Conservation (phyloP, 148 eudicot species). For the Oxyria digyna region DNA sequence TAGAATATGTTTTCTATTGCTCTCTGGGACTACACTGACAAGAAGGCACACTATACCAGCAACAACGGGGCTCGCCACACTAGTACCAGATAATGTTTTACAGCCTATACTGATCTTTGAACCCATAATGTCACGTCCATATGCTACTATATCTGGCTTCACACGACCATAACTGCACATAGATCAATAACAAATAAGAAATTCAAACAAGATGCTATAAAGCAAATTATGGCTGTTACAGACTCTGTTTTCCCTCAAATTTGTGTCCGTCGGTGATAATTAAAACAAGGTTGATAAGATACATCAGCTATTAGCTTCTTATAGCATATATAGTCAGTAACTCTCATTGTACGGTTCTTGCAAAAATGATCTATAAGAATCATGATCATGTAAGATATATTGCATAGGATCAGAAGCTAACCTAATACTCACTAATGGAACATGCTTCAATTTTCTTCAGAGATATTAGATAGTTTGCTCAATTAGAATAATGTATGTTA, state of each 20-base stretch:
- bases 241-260: neutral
- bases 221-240: neutral
- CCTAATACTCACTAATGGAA: neutral
- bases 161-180: slow-evolving; percentile 85
- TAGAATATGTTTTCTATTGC: slow-evolving; percentile 45
- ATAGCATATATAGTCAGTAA: neutral
- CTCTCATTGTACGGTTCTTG: neutral
- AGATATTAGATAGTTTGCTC: neutral
- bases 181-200: neutral
- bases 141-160: slow-evolving; percentile 97
- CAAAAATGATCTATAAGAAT: neutral
- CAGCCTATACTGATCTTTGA: slow-evolving; percentile 97
- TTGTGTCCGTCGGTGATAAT: neutral
- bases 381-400: neutral
- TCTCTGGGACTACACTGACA: slow-evolving; percentile 81
- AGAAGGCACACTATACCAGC: slow-evolving; percentile 98
- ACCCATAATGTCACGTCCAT: slow-evolving; percentile 96
- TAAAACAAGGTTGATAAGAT: neutral
- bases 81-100: slow-evolving; percentile 92
- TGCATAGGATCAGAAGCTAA: slow-evolving; percentile 1
- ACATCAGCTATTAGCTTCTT: neutral
- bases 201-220: neutral
- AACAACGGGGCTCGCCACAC: slow-evolving; percentile 99
- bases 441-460: neutral
- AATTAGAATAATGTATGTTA: neutral